Evolutionary conservation across 805 yeast species (phyloP).

Genomic region (Scheffersomyces ergatensis): DNA sequence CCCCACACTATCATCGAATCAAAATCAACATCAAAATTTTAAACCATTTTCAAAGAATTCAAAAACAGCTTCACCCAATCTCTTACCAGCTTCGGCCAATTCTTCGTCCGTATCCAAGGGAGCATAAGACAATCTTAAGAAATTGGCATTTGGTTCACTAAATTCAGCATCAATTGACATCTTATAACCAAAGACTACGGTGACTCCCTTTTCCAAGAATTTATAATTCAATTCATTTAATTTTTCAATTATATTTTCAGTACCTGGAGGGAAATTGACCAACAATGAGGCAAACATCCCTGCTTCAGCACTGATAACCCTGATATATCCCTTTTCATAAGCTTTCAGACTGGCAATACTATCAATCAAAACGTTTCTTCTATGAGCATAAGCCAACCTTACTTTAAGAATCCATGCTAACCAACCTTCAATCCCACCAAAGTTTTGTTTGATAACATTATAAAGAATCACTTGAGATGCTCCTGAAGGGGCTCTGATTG

Average conservation of each 20-base stretch:
- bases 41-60: constrained; percentile 39
- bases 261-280: constrained; percentile 34
- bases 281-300: constrained; percentile 59
- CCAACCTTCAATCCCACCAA: constrained; percentile 44
- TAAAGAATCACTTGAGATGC: constrained; percentile 53
- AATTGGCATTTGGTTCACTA: constrained; percentile 45
- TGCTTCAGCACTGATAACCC: constrained; percentile 51
- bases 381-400: constrained; percentile 42
- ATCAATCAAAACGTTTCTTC: constrained; percentile 38
- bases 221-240: constrained; percentile 44
- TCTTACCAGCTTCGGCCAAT: constrained; percentile 50
- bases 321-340: constrained; percentile 36
- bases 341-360: constrained; percentile 38
- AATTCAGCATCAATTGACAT: constrained; percentile 51
- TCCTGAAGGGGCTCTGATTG: constrained; percentile 60
- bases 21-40: constrained; percentile 22
- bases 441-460: constrained; percentile 43
- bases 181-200: constrained; percentile 54
- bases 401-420: constrained; percentile 47
- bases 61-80: constrained; percentile 48
- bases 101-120: constrained; percentile 45
- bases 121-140: constrained; percentile 60
- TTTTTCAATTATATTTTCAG: constrained; percentile 35
- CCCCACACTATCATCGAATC: too few relatives aligned
- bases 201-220: constrained; percentile 49